Conservation (phyloP, 495 filamentous ascomycete species). For the Neurospora tetrasperma region DNA sequence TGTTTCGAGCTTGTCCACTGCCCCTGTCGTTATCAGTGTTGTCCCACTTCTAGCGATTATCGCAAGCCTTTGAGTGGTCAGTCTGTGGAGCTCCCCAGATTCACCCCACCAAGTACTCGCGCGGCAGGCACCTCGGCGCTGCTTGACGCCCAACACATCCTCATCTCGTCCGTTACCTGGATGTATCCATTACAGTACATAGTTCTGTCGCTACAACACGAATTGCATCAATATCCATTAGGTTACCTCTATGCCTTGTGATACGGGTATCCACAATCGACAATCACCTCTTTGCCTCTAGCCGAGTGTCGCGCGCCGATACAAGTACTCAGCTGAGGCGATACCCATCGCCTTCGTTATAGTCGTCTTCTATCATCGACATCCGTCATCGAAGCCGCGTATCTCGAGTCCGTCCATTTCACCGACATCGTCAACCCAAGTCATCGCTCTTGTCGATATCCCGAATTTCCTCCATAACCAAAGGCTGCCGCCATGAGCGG, state of each 20-base stretch:
- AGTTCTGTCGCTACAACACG: background rate
- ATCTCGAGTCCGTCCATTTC: background rate
- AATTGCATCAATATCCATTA: background rate
- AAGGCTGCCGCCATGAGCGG: conserved; percentile 12
- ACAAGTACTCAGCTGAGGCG: background rate
- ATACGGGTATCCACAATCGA: background rate
- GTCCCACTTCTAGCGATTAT: background rate
- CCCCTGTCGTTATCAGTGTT: background rate
- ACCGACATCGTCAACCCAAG: background rate
- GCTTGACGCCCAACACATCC: background rate
- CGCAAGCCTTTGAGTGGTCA: background rate
- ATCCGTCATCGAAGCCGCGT: background rate
- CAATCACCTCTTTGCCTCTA: background rate
- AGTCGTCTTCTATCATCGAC: background rate
- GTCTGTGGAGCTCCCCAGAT: background rate
- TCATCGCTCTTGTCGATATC: background rate
- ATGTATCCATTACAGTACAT: too few species aligned
- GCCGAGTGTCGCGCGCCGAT: background rate
- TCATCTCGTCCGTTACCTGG: background rate
- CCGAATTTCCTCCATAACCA: conserved; percentile 7
- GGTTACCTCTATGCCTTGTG: background rate
- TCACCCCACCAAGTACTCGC: background rate
- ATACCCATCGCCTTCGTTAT: background rate
- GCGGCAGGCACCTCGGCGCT: background rate
- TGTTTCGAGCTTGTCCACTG: background rate